Evolutionary conservation across 1,139 yeast species (phyloP).

Genomic region (Pneumocystis carinii): DNA sequence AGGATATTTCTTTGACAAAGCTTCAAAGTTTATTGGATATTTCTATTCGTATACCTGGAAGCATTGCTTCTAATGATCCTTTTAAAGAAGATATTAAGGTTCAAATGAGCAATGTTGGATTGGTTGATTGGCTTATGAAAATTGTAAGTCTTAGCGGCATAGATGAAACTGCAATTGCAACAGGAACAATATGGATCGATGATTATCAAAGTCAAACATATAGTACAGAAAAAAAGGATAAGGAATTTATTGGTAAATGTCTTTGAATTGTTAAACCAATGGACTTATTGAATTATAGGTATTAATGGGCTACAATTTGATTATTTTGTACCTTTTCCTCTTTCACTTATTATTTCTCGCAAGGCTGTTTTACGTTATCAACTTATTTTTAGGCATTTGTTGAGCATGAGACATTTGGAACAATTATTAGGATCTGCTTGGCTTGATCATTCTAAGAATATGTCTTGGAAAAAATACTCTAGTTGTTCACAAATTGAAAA

Average conservation of each 20-base stretch:
- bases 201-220: neutral
- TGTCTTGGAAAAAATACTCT: constrained; percentile 46
- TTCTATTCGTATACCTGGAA: constrained; percentile 29
- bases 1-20: constrained; percentile 27
- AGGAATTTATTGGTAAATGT: neutral
- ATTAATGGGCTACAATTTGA: constrained; percentile 52
- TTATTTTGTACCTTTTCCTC: constrained; percentile 66
- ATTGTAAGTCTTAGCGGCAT: constrained; percentile 51
- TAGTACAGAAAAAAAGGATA: neutral
- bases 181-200: neutral
- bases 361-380: constrained; percentile 69
- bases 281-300: constrained; percentile 21
- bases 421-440: constrained; percentile 50
- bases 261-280: constrained; percentile 4
- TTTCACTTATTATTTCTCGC: constrained; percentile 57
- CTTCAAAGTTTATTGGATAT: constrained; percentile 29
- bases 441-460: constrained; percentile 54
- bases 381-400: constrained; percentile 56
- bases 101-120: constrained; percentile 22
- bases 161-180: constrained; percentile 33
- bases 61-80: constrained; percentile 27
- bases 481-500: constrained; percentile 31
- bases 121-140: constrained; percentile 47
- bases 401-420: constrained; percentile 48
- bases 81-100: constrained; percentile 27